These are phyloP conservation scores for Glomus cerebriforme DNA, from an alignment of 192 early-diverging fungal species.

Conservation along the genomic window DNA sequence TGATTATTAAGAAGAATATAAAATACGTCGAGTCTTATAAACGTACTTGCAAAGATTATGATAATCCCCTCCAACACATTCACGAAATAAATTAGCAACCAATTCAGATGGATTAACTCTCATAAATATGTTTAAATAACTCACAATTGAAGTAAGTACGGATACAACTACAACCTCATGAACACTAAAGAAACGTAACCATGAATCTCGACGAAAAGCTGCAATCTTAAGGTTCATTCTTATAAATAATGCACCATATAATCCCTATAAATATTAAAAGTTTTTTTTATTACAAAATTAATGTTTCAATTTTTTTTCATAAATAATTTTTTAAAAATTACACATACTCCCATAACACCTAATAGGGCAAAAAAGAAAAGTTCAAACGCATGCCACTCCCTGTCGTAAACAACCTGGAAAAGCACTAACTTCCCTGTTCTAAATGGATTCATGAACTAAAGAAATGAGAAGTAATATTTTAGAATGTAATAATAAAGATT, in stretches of 20 bases:
- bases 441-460: constrained; percentile 79
- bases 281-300: not conserved
- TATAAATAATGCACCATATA: constrained; percentile 83
- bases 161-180: constrained; percentile 74
- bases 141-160: constrained; percentile 68
- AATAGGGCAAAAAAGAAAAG: constrained; percentile 81
- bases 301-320: no score
- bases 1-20: not conserved
- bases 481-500: not conserved
- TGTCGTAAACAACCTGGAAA: constrained; percentile 87
- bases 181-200: constrained; percentile 69
- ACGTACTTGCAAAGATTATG: constrained; percentile 61
- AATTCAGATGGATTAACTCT: constrained; percentile 84
- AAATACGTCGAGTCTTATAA: not conserved
- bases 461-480: not conserved
- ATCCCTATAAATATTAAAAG: constrained; percentile 54
- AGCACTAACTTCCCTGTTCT: constrained; percentile 82
- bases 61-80: constrained; percentile 68
- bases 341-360: constrained; percentile 75
- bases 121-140: constrained; percentile 83
- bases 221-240: constrained; percentile 68
- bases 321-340: constrained; percentile 14
- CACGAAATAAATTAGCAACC: constrained; percentile 85
- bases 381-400: constrained; percentile 93
- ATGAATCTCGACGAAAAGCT: constrained; percentile 72